Conservation (phyloP, 2,329 filamentous ascomycete genomes). For the Ceratocystis papillata region DNA sequence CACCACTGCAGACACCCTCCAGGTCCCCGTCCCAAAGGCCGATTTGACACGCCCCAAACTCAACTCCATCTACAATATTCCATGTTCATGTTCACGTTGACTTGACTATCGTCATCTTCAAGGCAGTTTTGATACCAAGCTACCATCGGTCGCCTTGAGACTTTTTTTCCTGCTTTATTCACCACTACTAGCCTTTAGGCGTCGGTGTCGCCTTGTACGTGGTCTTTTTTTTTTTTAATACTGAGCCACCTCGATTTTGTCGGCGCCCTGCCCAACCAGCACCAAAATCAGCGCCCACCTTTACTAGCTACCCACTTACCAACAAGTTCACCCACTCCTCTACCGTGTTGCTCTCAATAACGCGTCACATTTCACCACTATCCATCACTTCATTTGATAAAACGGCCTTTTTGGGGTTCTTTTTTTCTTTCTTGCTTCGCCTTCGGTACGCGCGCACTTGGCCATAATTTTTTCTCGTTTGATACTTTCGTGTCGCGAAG, state of each 20-base stretch:
- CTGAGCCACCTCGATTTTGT: slow-evolving; percentile 12
- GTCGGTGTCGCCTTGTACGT: slow-evolving; percentile 4
- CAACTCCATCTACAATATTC: slow-evolving; percentile 16
- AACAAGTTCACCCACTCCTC: background rate
- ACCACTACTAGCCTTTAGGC: background rate
- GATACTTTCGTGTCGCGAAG: background rate
- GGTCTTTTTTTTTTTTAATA: background rate
- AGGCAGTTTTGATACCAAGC: background rate
- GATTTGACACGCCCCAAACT: slow-evolving; percentile 24
- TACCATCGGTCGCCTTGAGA: background rate
- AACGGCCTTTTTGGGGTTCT: no score
- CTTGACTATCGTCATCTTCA: slow-evolving; percentile 20
- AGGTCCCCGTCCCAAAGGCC: slow-evolving; percentile 21
- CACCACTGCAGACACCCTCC: slow-evolving; percentile 25
- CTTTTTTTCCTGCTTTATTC: slow-evolving; percentile 1
- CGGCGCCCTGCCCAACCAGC: slow-evolving; percentile 9
- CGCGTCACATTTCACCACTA: slow-evolving; percentile 12
- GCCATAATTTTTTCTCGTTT: background rate
- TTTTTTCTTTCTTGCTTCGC: background rate
- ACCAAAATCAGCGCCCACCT: background rate
- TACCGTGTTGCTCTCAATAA: slow-evolving; percentile 14
- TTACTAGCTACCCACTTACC: background rate
- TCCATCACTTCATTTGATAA: background rate
- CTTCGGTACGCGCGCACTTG: slow-evolving; percentile 1
- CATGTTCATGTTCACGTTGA: slow-evolving; percentile 6